A percentile compares a stretch with the other conserved stretches of the same genome.
Evolutionary conservation across 768 basidiomycete genomes (phyloP).

Genomic region (Neoboletus subvelutipes): DNA sequence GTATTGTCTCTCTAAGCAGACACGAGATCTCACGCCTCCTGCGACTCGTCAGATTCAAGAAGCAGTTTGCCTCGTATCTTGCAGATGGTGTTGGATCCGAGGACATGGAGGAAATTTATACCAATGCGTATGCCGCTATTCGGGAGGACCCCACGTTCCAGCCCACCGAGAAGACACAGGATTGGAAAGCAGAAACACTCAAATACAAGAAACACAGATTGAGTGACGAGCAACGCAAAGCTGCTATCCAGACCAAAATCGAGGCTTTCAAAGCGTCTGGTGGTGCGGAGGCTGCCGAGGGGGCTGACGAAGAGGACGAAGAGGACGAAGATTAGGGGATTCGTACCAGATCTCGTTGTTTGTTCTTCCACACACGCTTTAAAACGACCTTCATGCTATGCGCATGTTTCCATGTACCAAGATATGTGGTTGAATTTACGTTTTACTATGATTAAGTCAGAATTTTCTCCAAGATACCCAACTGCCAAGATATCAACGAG

Average conservation of each 20-base stretch:
- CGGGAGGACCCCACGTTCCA: constrained; percentile 92
- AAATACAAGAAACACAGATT: constrained; percentile 72
- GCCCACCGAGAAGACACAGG: constrained; percentile 82
- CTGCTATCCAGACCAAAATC: constrained; percentile 84
- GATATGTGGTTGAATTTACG: constrained; percentile 9
- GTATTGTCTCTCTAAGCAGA: constrained; percentile 20
- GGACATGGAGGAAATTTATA: constrained; percentile 96
- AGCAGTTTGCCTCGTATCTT: constrained; percentile 94
- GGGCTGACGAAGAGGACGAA: constrained; percentile 32
- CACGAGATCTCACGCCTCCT: constrained; percentile 4
- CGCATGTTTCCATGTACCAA: constrained; percentile 21
- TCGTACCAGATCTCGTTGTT: neutral
- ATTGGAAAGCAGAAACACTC: constrained; percentile 86
- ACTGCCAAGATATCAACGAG: constrained; percentile 57
- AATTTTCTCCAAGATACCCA: constrained; percentile 45
- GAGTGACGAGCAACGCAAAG: constrained; percentile 74
- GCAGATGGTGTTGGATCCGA: constrained; percentile 94
- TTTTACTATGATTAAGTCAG: constrained; percentile 23
- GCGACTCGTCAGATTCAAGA: constrained; percentile 75
- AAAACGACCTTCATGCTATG: constrained; percentile 17
- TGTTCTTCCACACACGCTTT: constrained; percentile 4
- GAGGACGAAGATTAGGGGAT: constrained; percentile 55
- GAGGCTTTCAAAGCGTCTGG: constrained; percentile 80
- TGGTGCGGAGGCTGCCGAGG: constrained; percentile 44
- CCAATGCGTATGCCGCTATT: constrained; percentile 90